phyloP scores from a whole-genome alignment of 345 rosid species.

The Populus alba region DNA sequence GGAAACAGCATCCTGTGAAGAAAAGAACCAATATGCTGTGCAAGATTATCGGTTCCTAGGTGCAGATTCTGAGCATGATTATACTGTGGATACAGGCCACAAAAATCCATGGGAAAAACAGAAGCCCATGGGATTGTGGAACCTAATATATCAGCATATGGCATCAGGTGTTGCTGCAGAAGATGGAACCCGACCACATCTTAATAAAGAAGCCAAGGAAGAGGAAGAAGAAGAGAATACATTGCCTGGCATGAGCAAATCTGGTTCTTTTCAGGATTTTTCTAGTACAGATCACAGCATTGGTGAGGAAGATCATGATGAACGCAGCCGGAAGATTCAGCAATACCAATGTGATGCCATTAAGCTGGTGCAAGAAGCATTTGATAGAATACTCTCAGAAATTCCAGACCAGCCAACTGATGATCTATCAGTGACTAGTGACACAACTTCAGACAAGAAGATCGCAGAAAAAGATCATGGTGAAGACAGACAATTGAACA shows the following conservation, averaged over 20 bases:
- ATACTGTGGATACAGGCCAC: conserved; percentile 10
- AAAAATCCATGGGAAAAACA: conserved; percentile 42
- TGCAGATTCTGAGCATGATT: conserved; percentile 19
- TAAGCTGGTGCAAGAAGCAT: conserved; percentile 72
- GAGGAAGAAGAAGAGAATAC: conserved; percentile 17
- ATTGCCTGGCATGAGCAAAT: conserved; percentile 4
- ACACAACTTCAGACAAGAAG: conserved; percentile 39
- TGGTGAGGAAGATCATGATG: conserved; percentile 30
- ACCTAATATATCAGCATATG: conserved; percentile 70
- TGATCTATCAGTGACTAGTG: conserved; percentile 46
- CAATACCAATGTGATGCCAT: conserved; percentile 52
- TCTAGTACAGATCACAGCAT: conserved; percentile 15
- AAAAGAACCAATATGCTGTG: conserved; percentile 14
- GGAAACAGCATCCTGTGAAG: conserved; percentile 16
- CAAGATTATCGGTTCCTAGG: conserved; percentile 5
- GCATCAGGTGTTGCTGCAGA: conserved; percentile 53
- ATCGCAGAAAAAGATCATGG: conserved; percentile 22
- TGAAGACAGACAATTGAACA: conserved; percentile 28
- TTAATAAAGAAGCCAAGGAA: conserved; percentile 30
- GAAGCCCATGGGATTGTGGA: conserved; percentile 60
- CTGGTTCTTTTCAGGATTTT: conserved; percentile 18
- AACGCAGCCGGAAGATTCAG: conserved; percentile 31
- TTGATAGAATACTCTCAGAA: conserved; percentile 73
- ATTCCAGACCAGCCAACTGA: conserved; percentile 57
- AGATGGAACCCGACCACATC: conserved; percentile 28